These are phyloP conservation scores for Aspergillus funiculosus DNA, from an alignment of 495 filamentous ascomycete species.

Conservation along the genomic window DNA sequence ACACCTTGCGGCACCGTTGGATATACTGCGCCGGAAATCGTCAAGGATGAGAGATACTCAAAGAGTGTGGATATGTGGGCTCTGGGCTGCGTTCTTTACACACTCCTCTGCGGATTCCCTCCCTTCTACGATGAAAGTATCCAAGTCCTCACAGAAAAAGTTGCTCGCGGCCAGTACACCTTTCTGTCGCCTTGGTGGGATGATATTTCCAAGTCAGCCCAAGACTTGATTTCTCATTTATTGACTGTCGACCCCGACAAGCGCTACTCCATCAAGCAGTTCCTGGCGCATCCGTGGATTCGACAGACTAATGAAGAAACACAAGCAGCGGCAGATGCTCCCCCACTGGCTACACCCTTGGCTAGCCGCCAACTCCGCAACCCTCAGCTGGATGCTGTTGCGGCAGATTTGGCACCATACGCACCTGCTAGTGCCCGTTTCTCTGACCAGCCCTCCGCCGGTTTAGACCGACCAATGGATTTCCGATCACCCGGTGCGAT, in stretches of 20 bases:
- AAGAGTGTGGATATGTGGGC: constrained; percentile 99
- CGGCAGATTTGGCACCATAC: constrained; percentile 39
- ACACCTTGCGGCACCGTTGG: constrained; percentile 97
- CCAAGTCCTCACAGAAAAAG: constrained; percentile 94
- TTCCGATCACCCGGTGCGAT: constrained; percentile 95
- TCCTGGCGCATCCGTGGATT: constrained; percentile 93
- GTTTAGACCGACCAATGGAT: constrained; percentile 66
- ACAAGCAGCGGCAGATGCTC: constrained; percentile 66
- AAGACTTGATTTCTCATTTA: constrained; percentile 90
- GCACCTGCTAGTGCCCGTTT: constrained; percentile 42
- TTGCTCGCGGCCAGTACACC: constrained; percentile 92
- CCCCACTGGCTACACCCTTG: constrained; percentile 67
- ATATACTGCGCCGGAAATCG: constrained; percentile 98
- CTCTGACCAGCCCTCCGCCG: constrained; percentile 45
- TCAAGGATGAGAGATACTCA: constrained; percentile 97
- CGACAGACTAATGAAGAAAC: constrained; percentile 69
- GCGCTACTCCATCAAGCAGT: constrained; percentile 80
- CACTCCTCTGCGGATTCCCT: constrained; percentile 91
- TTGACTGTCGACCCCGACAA: constrained; percentile 85
- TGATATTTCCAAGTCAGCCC: constrained; percentile 90
- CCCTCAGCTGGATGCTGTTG: constrained; percentile 22
- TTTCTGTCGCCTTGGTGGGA: constrained; percentile 99
- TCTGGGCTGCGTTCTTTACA: constrained; percentile 93
- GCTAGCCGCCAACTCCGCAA: constrained; percentile 46
- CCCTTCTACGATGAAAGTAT: constrained; percentile 99